Base-by-base conservation (phyloP, 352 stramenopile species). In the Globisporangium ultimum region DNA sequence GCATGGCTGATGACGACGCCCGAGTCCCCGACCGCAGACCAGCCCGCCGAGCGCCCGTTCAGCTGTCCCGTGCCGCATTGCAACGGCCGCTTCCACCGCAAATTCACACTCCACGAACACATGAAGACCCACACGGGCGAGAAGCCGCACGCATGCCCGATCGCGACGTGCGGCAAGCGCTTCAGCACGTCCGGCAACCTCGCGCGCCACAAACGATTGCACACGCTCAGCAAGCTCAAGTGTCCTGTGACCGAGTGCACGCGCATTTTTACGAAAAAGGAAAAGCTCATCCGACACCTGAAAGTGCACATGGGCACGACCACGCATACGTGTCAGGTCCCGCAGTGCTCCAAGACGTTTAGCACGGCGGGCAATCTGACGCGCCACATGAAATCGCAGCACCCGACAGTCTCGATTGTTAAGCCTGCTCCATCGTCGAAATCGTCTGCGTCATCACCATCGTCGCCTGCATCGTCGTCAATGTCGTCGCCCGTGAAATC, bases 41-140 rank as follows among this genome's bases (percentile, higher is more conserved):
- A 59, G 20, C 66, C 53, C 20, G 61, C 71, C 11, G 69, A 84
- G 22, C 74, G 73, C 17, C 72, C 77, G 36, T 87, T 84, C 48
- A 40, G 58, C 40, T 87, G 77, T 53, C 70, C 67, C 18, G 71
- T 81, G 46, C 70, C 70, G n/a, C 66, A 63, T n/a, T 87, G 74
- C 53, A 62, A 56, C 14, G 69, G 74, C 15, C 72, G 74, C 17
- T 87, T 89, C 68, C 77, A 86, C 64, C 79, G 79, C 65, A 86
- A 84, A 48, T 89, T 86, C 58, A 89, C 80, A 36, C 64, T 87
- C 55, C 83, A 74, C 50, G 78, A 88, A 50, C 82, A 92, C 60
- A 74, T 87, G 53, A 89, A 89, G 70, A 92, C 80, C 45, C 82
- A 91, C 71, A 90, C 80, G 52, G 82, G 82, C 15, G 80, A 90